These are phyloP conservation scores for Pestalotiopsis sp. DNA, from an alignment of 2,329 filamentous ascomycete genomes.

Conservation along the genomic window DNA sequence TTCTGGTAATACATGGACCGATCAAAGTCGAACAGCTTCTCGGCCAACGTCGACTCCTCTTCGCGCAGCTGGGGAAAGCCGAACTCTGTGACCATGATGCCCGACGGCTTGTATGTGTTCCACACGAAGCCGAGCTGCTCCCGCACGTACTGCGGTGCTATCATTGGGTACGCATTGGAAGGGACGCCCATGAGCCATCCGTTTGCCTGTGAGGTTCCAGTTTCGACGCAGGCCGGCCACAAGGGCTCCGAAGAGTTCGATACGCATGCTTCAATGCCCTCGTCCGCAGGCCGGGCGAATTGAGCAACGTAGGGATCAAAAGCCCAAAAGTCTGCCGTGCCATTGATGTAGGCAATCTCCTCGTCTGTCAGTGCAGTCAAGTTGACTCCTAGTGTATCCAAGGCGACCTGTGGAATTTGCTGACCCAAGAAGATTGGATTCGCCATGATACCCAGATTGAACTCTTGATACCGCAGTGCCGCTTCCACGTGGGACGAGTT, in stretches of 20 bases:
- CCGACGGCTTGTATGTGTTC: conserved; percentile 56
- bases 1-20: conserved; percentile 57
- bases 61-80: conserved; percentile 58
- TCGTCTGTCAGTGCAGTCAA: conserved; percentile 44
- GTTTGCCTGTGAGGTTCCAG: conserved; percentile 45
- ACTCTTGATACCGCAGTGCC: conserved; percentile 47
- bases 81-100: conserved; percentile 54
- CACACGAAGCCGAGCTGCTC: conserved; percentile 59
- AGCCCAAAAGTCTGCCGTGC: conserved; percentile 57
- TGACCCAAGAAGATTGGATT: conserved; percentile 55
- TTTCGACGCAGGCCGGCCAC: conserved; percentile 56
- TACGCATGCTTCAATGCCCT: conserved; percentile 50
- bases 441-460: conserved; percentile 51
- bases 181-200: conserved; percentile 63
- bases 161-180: conserved; percentile 59
- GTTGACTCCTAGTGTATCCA: conserved; percentile 46
- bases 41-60: conserved; percentile 40
- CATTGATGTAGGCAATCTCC: conserved; percentile 51
- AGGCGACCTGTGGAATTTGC: conserved; percentile 51
- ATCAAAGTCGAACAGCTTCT: conserved; percentile 56
- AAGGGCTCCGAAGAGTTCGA: conserved; percentile 44
- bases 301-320: conserved; percentile 62
- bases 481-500: conserved; percentile 46
- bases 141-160: conserved; percentile 60
- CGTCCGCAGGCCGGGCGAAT: conserved; percentile 49